Evolutionary conservation across 192 early-diverging fungal genomes (phyloP).

Genomic region (Helicostylum pulchrum): DNA sequence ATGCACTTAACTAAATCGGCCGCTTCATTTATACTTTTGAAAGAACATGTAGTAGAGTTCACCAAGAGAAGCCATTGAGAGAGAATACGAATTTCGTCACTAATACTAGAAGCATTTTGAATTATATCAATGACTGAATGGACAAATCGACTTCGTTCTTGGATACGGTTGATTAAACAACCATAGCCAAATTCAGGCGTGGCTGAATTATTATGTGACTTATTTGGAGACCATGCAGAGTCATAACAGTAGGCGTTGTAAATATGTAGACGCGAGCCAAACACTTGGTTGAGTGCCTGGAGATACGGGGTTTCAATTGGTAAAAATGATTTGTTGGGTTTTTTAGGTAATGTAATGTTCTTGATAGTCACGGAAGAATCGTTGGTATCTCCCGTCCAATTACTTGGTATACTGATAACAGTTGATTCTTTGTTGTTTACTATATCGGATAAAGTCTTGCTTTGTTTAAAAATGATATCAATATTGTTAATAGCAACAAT

Average conservation of each 20-base stretch:
- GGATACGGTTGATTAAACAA: slow-evolving; percentile 58
- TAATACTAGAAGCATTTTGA: slow-evolving; percentile 42
- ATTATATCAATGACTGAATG: slow-evolving; percentile 57
- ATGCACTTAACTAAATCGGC: slow-evolving; percentile 2
- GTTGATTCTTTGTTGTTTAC: background rate
- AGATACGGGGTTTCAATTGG: slow-evolving; percentile 44
- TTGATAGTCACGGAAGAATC: background rate
- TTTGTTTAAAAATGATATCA: background rate
- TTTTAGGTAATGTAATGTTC: background rate
- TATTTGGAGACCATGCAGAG: slow-evolving; percentile 66
- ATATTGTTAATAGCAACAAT: background rate
- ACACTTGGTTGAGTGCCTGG: slow-evolving; percentile 73
- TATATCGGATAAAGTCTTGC: background rate
- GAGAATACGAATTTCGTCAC: slow-evolving; percentile 44
- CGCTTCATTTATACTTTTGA: slow-evolving; percentile 27
- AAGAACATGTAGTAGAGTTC: slow-evolving; percentile 30
- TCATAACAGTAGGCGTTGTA: slow-evolving; percentile 67
- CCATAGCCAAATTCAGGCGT: slow-evolving; percentile 88
- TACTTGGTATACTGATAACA: background rate
- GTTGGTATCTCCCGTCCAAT: background rate
- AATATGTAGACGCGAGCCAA: slow-evolving; percentile 66
- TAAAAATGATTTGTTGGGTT: slow-evolving; percentile 15
- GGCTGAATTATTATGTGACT: slow-evolving; percentile 40
- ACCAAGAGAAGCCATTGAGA: slow-evolving; percentile 60
- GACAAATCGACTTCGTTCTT: slow-evolving; percentile 63